A percentile compares a stretch with the other conserved stretches of the same genome.
phyloP scores from a whole-genome alignment of 768 basidiomycete genomes.

The Mycena vulgaris region DNA sequence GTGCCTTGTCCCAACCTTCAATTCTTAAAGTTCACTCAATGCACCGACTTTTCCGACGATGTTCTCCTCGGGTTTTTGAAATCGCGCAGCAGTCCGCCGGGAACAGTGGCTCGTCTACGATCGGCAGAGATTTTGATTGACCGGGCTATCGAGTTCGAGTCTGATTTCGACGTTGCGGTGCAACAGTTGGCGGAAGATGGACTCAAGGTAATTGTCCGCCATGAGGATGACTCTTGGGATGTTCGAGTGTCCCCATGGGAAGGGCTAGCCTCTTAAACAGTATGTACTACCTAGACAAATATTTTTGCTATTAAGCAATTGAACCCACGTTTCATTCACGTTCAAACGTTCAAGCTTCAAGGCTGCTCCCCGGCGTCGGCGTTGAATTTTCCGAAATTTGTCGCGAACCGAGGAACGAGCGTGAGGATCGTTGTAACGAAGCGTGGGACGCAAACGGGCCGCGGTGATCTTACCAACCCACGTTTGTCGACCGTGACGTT shows the following conservation, averaged over 20 bases:
- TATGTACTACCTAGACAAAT: not conserved
- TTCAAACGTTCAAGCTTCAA: no score
- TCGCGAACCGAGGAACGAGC: no score
- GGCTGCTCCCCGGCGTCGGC: not conserved
- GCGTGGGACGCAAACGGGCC: no score
- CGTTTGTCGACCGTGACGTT: slow-evolving; percentile 22
- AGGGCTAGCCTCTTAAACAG: not conserved
- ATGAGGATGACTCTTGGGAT: slow-evolving; percentile 34
- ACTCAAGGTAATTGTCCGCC: slow-evolving; percentile 2
- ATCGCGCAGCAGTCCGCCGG: slow-evolving; percentile 10
- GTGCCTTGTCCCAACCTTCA: slow-evolving; percentile 24
- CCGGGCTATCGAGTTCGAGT: slow-evolving; percentile 19
- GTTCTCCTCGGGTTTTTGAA: slow-evolving; percentile 15
- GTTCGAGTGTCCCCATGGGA: slow-evolving; percentile 34
- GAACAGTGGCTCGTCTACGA: not conserved
- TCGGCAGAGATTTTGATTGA: slow-evolving; percentile 23
- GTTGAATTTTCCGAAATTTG: not conserved
- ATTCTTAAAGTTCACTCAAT: slow-evolving; percentile 15
- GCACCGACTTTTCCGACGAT: slow-evolving; percentile 16
- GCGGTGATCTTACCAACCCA: slow-evolving; percentile 9
- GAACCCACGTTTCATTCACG: no score
- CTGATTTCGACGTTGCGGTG: slow-evolving; percentile 12
- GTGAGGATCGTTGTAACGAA: no score
- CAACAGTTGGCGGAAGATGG: slow-evolving; percentile 18
- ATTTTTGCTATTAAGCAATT: not conserved